A percentile compares a stretch with the other conserved stretches of the same genome.
Evolutionary conservation across 768 basidiomycete species (phyloP).

Genomic region (Kwoniella mangroviensis): DNA sequence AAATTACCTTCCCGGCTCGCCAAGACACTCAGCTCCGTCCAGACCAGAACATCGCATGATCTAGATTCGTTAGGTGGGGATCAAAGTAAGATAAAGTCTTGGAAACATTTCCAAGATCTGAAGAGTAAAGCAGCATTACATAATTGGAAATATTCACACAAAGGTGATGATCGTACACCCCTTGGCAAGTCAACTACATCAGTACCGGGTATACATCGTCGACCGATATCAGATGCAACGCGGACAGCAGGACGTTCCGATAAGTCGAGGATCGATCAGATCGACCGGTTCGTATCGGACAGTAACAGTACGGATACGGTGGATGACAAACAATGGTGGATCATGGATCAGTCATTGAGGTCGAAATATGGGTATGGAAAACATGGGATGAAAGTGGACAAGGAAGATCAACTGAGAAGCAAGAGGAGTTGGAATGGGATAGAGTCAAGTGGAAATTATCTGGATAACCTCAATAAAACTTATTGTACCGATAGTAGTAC

Average conservation of each 20-base stretch:
- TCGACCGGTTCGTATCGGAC: background rate
- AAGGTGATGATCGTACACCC: background rate
- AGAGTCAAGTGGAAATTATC: background rate
- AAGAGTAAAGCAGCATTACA: background rate
- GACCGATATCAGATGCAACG: background rate
- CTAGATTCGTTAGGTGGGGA: background rate
- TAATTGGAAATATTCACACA: conserved; percentile 1
- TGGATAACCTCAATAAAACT: background rate
- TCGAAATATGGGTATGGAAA: background rate
- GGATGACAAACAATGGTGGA: background rate
- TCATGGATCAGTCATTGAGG: background rate
- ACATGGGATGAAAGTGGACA: background rate
- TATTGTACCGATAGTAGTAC: background rate
- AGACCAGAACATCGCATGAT: background rate
- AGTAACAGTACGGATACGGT: background rate
- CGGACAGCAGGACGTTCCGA: background rate
- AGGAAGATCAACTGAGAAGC: background rate
- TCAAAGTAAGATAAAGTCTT: background rate
- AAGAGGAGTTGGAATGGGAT: background rate
- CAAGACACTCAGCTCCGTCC: background rate
- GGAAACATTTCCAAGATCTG: background rate
- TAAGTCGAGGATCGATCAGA: background rate
- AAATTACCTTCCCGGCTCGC: background rate
- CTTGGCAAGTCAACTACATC: background rate
- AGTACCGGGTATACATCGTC: background rate